Evolutionary conservation across 176 grass and related monocot species (phyloP), one percentile per base, ranked within the genome.

Genomic region (Phoenix dactylifera): DNA sequence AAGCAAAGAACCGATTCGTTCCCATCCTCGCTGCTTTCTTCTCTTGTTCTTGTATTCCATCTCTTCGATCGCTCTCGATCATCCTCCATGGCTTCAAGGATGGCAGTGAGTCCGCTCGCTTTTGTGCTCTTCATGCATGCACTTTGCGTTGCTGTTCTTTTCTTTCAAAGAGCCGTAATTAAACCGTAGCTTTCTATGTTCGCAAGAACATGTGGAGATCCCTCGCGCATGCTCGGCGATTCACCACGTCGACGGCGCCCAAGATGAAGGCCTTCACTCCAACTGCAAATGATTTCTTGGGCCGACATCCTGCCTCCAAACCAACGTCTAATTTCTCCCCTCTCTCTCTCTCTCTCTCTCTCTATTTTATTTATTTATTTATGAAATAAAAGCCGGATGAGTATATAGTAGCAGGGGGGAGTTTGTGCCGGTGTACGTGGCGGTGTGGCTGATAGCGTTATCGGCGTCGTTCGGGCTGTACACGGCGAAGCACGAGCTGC

Each of bases 401-500:
- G n/a, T n/a, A n/a, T n/a, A n/a, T n/a, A n/a, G n/a, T n/a, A n/a
- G 63, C 35, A 79, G 76, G 44, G 80, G 64, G 17, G 86, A 90
- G 16, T 90, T 80, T 61, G 57, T 82, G 54, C 83, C 91, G 44
- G 75, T 96, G 59, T 90, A 77, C 72, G 83, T 82, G 28, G 64
- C 74, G 51, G 80, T 95, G 58, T 86, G 90, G 4, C 12, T 74
- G 64, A 72, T 90, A 58, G 7, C 58, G 50, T 5, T 84, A 48
- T 50, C 76, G 39, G 66, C 53, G 39, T 30, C 86, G 52, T 71
- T 95, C 53, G 86, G 91, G 2, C 51, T 87, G 16, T 15, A 60
- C 74, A 87, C 83, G 28, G 91, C 86, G 24, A 65, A 58, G 79
- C 77, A 81, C 63, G 83, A 95, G 74, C 83, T 95, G 55, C 77